A percentile compares a stretch with the other conserved stretches of the same genome.
These are phyloP conservation scores for Fragaria iinumae DNA, from an alignment of 306 rosid species.

Conservation along the genomic window DNA sequence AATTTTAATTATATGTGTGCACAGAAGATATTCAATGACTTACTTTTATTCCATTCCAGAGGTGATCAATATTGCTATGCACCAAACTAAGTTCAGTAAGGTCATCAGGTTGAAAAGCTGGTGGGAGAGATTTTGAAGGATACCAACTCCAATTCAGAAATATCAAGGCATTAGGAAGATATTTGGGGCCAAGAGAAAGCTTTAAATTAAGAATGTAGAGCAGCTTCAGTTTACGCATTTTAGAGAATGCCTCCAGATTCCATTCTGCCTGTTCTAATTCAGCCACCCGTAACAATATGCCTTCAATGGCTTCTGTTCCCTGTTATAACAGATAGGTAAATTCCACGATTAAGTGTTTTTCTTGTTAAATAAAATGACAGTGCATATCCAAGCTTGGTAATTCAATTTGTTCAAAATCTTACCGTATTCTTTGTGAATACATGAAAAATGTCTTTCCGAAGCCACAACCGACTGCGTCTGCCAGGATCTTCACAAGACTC, in stretches of 20 bases:
- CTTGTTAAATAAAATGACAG: not conserved
- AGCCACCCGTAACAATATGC: not conserved
- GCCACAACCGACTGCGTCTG: constrained; percentile 26
- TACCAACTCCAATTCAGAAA: not conserved
- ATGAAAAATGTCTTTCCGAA: constrained; percentile 13
- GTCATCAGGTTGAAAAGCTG: not conserved
- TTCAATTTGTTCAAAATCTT: not conserved
- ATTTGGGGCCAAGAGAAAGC: not conserved
- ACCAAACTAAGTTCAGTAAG: constrained; percentile 1
- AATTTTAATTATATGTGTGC: not conserved
- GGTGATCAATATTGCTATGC: not conserved
- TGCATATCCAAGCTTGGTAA: not conserved
- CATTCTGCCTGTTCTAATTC: not conserved
- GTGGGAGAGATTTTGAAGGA: constrained; percentile 14
- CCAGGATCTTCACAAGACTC: not conserved
- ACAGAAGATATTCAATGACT: not conserved
- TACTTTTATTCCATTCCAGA: not conserved
- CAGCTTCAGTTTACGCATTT: not conserved
- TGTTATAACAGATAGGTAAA: not conserved
- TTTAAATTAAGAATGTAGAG: not conserved
- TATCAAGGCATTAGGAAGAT: not conserved
- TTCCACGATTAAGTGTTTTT: not conserved
- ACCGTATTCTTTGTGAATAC: constrained; percentile 27
- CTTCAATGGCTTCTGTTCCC: not conserved
- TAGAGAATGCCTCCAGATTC: not conserved